Conservation (phyloP, 257 asterid genomes). For the Jacaranda copaia region DNA sequence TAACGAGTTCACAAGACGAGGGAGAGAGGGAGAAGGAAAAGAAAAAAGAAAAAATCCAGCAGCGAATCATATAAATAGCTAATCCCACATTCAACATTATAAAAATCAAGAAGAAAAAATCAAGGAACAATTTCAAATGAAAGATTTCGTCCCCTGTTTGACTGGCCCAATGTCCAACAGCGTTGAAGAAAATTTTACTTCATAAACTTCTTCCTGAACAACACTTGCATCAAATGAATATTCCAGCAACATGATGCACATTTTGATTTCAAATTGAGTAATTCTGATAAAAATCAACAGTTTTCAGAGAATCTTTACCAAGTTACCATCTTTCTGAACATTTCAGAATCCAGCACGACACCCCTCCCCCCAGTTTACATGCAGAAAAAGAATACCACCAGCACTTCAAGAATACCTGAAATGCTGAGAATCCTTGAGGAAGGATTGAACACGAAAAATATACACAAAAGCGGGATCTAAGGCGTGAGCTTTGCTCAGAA, state of each 20-base stretch:
- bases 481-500: conserved; percentile 49
- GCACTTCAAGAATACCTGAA: conserved; percentile 33
- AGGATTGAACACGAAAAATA: conserved; percentile 1
- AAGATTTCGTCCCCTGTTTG: conserved; percentile 2
- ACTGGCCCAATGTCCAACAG: not conserved
- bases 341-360: conserved; percentile 5
- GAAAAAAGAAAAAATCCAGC: not conserved
- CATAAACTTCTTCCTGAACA: not conserved
- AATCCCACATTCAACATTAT: not conserved
- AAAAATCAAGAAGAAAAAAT: conserved; percentile 1
- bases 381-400: conserved; percentile 22
- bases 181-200: conserved; percentile 11
- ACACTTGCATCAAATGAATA: conserved; percentile 13
- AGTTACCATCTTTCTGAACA: conserved; percentile 30
- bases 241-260: conserved; percentile 11
- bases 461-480: conserved; percentile 63
- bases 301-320: conserved; percentile 21
- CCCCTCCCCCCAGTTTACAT: not conserved
- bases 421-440: conserved; percentile 32
- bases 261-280: conserved; percentile 4
- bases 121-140: not conserved
- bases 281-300: conserved; percentile 23
- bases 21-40: too few species aligned
- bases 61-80: conserved; percentile 12
- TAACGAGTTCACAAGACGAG: not conserved